Conservation (phyloP, 1,284 basidiomycete genomes). For the Sanghuangporus baumii region DNA sequence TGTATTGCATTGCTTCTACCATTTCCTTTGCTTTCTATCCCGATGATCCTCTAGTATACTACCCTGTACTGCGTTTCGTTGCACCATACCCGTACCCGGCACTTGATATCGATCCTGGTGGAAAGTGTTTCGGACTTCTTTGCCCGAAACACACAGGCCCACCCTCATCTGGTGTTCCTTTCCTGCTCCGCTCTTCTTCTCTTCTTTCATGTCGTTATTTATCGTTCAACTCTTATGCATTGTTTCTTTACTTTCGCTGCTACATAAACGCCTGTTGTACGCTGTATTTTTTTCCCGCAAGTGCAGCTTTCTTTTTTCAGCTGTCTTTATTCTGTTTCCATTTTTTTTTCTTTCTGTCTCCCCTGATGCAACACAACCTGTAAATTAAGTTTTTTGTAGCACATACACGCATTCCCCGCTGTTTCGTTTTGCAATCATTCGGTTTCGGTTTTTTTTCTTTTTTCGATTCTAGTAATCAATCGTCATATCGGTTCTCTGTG, state of each 20-base stretch:
- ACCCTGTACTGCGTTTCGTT: neutral
- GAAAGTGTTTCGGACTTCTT: neutral
- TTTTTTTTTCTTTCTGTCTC: neutral
- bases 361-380: neutral
- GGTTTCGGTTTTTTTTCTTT: too few species aligned
- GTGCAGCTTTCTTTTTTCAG: neutral
- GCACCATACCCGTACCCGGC: neutral
- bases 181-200: neutral
- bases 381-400: too few species aligned
- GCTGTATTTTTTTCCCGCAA: neutral
- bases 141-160: too few species aligned
- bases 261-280: neutral
- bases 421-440: neutral
- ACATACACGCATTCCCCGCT: neutral
- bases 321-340: neutral
- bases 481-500: too few species aligned
- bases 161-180: neutral
- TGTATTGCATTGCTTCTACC: neutral
- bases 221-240: neutral
- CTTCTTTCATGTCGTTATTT: neutral
- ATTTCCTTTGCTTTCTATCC: neutral
- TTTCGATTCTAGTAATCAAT: too few species aligned
- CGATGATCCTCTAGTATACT: neutral
- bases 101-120: neutral
- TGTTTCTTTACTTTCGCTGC: neutral